Conservation (phyloP, 352 stramenopile species). For the Globisporangium middletonii region DNA sequence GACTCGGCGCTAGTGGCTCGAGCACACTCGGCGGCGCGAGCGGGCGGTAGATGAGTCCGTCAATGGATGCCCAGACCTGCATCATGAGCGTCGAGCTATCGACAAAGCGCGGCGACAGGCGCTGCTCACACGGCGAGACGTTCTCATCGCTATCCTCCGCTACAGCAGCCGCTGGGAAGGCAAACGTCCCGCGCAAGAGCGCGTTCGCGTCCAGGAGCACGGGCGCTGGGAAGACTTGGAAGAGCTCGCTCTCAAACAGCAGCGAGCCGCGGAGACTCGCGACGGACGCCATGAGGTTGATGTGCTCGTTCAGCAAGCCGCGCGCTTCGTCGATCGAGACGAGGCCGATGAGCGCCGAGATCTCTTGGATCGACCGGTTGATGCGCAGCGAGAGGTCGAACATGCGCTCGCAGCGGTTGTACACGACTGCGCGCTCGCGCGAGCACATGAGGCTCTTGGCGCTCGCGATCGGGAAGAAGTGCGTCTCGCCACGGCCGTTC, state of each 20-base stretch:
- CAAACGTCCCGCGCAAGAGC: conserved; percentile 54
- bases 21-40: conserved; percentile 64
- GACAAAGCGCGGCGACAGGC: conserved; percentile 26
- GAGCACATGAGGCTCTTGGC: conserved; percentile 74
- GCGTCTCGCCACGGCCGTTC: conserved; percentile 70
- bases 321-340: conserved; percentile 74
- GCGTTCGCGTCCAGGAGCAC: conserved; percentile 78
- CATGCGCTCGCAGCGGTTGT: conserved; percentile 83
- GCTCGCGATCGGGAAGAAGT: conserved; percentile 47
- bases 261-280: conserved; percentile 67
- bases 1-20: conserved; percentile 7
- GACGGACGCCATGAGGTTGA: conserved; percentile 79
- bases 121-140: no score
- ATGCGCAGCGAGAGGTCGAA: conserved; percentile 85
- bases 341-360: conserved; percentile 78
- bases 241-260: conserved; percentile 84
- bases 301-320: conserved; percentile 75
- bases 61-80: conserved; percentile 80
- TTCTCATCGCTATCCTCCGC: no score
- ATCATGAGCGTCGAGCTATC: conserved; percentile 77
- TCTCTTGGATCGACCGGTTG: conserved; percentile 84
- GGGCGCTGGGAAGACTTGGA: conserved; percentile 74
- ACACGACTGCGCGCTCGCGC: conserved; percentile 63
- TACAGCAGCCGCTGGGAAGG: no score
- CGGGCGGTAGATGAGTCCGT: conserved; percentile 73